phyloP scores from a whole-genome alignment of 139 green algal species.

The Tetradesmus lagerheimii region DNA sequence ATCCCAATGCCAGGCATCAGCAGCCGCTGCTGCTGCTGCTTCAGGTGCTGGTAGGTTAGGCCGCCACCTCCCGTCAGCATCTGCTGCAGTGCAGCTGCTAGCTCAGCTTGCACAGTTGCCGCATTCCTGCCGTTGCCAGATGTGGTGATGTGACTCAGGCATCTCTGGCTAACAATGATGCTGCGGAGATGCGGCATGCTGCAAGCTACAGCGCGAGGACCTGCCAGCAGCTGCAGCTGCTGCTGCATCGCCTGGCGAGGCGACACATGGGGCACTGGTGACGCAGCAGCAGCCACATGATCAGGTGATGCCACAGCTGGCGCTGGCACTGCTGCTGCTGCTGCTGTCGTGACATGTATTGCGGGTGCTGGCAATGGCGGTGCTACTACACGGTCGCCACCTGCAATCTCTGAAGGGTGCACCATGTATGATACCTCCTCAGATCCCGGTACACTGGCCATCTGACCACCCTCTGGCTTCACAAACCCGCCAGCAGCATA shows the following conservation, averaged over 20 bases:
- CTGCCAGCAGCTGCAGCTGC: not conserved
- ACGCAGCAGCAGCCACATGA: not conserved
- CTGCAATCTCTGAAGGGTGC: not conserved
- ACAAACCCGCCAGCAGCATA: not conserved
- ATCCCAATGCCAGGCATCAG: not conserved
- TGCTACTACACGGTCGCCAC: not conserved
- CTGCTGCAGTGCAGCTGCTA: not conserved
- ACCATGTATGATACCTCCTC: not conserved
- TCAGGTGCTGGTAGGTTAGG: not conserved
- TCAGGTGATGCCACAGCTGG: not conserved
- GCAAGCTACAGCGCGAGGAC: not conserved
- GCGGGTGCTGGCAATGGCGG: not conserved
- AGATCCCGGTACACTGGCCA: not conserved
- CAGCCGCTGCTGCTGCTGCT: not conserved
- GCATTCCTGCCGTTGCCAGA: not conserved
- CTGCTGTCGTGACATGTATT: not conserved
- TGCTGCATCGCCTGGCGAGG: not conserved
- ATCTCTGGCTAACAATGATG: not conserved
- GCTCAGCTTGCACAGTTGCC: not conserved
- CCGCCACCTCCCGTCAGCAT: not conserved
- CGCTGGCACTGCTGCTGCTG: not conserved
- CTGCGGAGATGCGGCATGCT: not conserved
- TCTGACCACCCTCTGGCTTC: not conserved
- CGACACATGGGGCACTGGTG: not conserved
- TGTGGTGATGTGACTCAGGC: not conserved